Base-by-base conservation (phyloP, 495 filamentous ascomycete genomes). In the Aspergillus baeticus region DNA sequence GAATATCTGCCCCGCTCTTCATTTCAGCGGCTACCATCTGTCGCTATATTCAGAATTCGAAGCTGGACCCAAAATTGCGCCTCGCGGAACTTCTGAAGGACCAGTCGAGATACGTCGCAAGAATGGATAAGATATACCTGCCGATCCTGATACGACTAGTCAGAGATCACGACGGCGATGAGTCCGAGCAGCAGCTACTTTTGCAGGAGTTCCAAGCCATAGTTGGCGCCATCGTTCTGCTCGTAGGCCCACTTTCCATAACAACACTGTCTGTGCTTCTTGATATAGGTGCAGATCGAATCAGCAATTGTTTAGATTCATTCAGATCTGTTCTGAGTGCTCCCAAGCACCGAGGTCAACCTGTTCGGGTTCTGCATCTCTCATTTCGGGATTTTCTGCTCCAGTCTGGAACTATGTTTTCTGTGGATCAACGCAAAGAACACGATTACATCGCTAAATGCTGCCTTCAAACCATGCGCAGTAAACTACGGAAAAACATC, bases 331-430 rank as follows among this genome's bases (percentile, higher is more conserved):
- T 68, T 18, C 35, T 68, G 1, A 52, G 22, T 26, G 42, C 66
- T 21, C 61, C 66, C 66, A 17, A 62, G 61, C 53, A 63, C 61
- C 7, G 15, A 63, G 13, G 31, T 10, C 34, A 17, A 4, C 55
- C 59, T 8, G 41, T 59, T 1, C 39, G 34, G 15, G 3, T 43
- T 13, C 53, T 62, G 57, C 38, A 57, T 67, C 10, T 58, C 46
- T 69, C 60, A 39, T 66, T 69, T 44, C 51, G 58, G 18, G 58
- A 69, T 29, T 69, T 62, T n/a, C 47, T 66, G 1, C 35, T 68
- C n/a, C n/a, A n/a, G n/a, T n/a, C n/a, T n/a, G n/a, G n/a, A n/a
- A n/a, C n/a, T n/a, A n/a, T n/a, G n/a, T n/a, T n/a, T n/a, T n/a
- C n/a, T n/a, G n/a, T n/a, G n/a, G n/a, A n/a, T n/a, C n/a, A n/a